A percentile compares a stretch with the other conserved stretches of the same genome.
These are phyloP conservation scores for Zoysia matrella DNA, from an alignment of 202 grass and related monocot genomes.

Conservation along the genomic window DNA sequence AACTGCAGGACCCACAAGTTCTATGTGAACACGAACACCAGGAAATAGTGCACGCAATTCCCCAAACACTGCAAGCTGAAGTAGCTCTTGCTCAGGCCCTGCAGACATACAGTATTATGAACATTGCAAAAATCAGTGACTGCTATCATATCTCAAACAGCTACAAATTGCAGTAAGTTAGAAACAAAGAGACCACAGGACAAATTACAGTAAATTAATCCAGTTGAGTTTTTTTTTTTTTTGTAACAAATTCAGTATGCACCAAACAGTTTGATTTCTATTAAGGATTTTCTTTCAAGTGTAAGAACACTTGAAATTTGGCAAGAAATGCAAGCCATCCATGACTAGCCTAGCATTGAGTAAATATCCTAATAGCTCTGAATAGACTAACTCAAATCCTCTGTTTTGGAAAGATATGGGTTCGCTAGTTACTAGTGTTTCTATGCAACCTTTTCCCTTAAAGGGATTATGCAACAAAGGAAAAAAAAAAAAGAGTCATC, in stretches of 20 bases:
- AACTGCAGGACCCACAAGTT: constrained; percentile 88
- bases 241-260: constrained; percentile 21
- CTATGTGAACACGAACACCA: constrained; percentile 61
- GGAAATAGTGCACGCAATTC: constrained; percentile 84
- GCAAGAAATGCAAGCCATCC: constrained; percentile 20
- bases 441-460: not conserved
- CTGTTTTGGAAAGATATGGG: not conserved
- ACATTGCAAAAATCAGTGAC: constrained; percentile 30
- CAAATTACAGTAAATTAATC: not conserved
- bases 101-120: constrained; percentile 43
- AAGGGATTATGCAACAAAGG: not conserved
- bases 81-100: constrained; percentile 92
- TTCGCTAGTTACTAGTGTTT: constrained; percentile 2
- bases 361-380: constrained; percentile 10
- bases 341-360: constrained; percentile 14
- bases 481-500: constrained; percentile 18
- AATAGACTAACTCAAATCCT: constrained; percentile 2
- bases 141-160: constrained; percentile 26
- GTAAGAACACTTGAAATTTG: not conserved
- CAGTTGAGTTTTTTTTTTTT: not conserved
- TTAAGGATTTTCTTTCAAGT: constrained; percentile 14
- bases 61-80: constrained; percentile 73
- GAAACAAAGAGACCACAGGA: not conserved
- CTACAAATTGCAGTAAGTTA: constrained; percentile 9
- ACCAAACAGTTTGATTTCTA: constrained; percentile 7